Percentiles rank a stretch among this genome's conserved stretches.
These are phyloP conservation scores for Delphinella strobiligena DNA, from an alignment of 2,329 filamentous ascomycete species.

Conservation along the genomic window DNA sequence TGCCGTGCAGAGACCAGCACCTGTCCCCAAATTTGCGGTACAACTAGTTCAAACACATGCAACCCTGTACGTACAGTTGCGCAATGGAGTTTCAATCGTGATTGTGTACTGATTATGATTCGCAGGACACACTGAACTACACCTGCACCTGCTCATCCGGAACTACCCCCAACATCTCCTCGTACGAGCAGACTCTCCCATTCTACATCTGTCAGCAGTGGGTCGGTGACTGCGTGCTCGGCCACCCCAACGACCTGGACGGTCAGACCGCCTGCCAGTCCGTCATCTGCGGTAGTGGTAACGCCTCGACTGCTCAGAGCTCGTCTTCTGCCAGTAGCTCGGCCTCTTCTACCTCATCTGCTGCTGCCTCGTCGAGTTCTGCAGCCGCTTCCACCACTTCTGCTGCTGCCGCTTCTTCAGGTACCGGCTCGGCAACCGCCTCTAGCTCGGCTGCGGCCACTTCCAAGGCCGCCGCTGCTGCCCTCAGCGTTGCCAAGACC, in stretches of 20 bases:
- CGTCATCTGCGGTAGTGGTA: constrained; percentile 41
- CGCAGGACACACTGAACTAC: constrained; percentile 36
- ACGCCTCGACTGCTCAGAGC: constrained; percentile 26
- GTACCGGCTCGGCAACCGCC: constrained; percentile 10
- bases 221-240: constrained; percentile 30
- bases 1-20: constrained; percentile 47
- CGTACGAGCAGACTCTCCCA: constrained; percentile 47
- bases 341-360: constrained; percentile 20
- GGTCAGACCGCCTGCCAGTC: constrained; percentile 34
- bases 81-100: background rate
- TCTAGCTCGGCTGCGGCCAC: constrained; percentile 14
- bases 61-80: constrained; percentile 36
- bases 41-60: constrained; percentile 41
- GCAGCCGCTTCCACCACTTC: constrained; percentile 15
- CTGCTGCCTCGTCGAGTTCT: constrained; percentile 12
- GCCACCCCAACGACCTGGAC: constrained; percentile 25
- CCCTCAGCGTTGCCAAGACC: constrained; percentile 32
- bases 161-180: constrained; percentile 40
- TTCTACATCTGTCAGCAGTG: constrained; percentile 47
- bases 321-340: constrained; percentile 14
- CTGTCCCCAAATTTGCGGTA: constrained; percentile 48
- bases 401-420: constrained; percentile 17
- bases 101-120: constrained; percentile 8
- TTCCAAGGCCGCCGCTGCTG: constrained; percentile 12
- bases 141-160: constrained; percentile 47